Conservation (phyloP, 192 early-diverging fungal genomes). For the Fimicolochytrium jonesii region DNA sequence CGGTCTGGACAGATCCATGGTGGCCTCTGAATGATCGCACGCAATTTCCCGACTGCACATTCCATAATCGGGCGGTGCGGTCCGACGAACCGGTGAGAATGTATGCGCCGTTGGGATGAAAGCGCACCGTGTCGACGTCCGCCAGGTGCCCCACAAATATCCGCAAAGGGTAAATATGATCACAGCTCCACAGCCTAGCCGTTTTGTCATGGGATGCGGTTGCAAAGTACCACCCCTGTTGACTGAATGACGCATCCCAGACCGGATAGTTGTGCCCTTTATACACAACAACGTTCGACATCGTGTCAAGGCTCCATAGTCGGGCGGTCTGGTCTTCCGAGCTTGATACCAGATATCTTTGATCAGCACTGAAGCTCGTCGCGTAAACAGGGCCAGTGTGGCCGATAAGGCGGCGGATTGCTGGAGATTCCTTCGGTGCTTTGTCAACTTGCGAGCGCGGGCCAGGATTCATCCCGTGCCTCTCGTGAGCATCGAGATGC, state of each 20-base stretch:
- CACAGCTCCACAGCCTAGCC: slow-evolving; percentile 92
- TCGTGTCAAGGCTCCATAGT: slow-evolving; percentile 92
- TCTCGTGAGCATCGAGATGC: slow-evolving; percentile 52
- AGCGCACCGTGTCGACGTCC: slow-evolving; percentile 92
- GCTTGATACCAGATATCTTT: slow-evolving; percentile 77
- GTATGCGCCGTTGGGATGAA: slow-evolving; percentile 97
- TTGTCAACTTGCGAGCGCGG: background rate
- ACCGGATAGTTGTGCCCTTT: slow-evolving; percentile 95
- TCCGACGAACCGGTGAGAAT: slow-evolving; percentile 90
- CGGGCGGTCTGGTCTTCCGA: slow-evolving; percentile 92
- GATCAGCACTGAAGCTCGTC: slow-evolving; percentile 79
- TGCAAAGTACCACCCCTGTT: slow-evolving; percentile 93
- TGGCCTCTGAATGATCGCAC: slow-evolving; percentile 91
- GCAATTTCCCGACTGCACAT: slow-evolving; percentile 82
- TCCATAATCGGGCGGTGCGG: slow-evolving; percentile 85
- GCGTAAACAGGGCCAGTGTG: slow-evolving; percentile 92
- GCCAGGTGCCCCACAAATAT: slow-evolving; percentile 97
- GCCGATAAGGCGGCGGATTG: slow-evolving; percentile 67
- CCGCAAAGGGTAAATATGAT: slow-evolving; percentile 92
- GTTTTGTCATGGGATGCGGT: slow-evolving; percentile 94
- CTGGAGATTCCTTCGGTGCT: background rate
- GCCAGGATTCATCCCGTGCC: background rate
- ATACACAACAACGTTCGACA: slow-evolving; percentile 89
- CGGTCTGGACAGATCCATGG: slow-evolving; percentile 70
- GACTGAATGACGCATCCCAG: slow-evolving; percentile 93